Base-by-base conservation (phyloP, 371 early-diverging fungal species). In the Chytridium lagenaria region DNA sequence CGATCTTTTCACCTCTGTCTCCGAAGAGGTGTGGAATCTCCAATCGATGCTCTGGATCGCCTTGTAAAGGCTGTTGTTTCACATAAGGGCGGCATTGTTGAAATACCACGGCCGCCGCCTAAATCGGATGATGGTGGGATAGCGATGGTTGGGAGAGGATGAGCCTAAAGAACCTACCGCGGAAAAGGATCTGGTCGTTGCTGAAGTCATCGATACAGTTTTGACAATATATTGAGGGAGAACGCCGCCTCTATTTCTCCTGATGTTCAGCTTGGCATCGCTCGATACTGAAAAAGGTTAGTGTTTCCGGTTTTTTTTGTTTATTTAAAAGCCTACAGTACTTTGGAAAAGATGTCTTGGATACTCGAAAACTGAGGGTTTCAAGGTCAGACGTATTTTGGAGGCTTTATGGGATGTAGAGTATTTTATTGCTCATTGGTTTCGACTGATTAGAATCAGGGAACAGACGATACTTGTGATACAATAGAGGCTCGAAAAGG, bases 21-120 rank as follows among this genome's bases (percentile, higher is more conserved):
- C 55, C 70, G 78, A n/a, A 28, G 51, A n/a, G 75, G 73, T n/a
- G 70, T 81, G 22, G 81, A 81, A 38, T 59, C 72, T 16, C 74
- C 78, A 10, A n/a, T 50, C 1, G 77, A 76, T 50, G 78, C 81
- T 12, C 37, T 81, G 19, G 72, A 76, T 49, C 38, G 81, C 2
- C 51, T 81, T 10, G 30, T 76, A 34, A 72, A 40, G 22, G 66
- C 63, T 16, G 69, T 72, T 2, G 5, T 50, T 10, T 15, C n/a
- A 16, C 37, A 30, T 50, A 28, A 50, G 5, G 19, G 31, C 33
- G 34, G 26, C n/a, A 0, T 19, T 7, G 50, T 55, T 34, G 65
- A 22, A 26, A 38, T 37, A 22, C 15, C n/a, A n/a, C n/a, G n/a
- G n/a, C n/a, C n/a, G n/a, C n/a, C 39, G 12, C 59, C 69, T 12